Conservation (phyloP, 768 basidiomycete genomes). For the Rubroboletus pulcherrimus region DNA sequence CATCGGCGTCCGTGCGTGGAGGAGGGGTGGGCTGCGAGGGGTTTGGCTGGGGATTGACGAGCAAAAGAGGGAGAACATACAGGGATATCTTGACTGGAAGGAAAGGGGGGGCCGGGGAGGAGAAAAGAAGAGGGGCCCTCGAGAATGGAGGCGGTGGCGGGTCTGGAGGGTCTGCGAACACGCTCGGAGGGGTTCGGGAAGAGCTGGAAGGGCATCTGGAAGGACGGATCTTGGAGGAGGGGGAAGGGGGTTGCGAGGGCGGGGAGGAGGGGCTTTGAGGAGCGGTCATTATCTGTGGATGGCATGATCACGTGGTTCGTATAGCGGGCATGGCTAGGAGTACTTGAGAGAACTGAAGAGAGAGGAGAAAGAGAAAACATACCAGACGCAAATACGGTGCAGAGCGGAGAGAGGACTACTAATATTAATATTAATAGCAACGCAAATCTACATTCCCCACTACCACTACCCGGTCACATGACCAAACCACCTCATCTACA, state of each 20-base stretch:
- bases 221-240: conserved; percentile 20
- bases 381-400: not conserved
- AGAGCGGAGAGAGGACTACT: too few relatives aligned
- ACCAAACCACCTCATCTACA: conserved; percentile 11
- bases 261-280: conserved; percentile 9
- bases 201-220: conserved; percentile 35
- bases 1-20: conserved; percentile 6
- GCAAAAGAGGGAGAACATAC: conserved; percentile 4
- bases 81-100: conserved; percentile 2
- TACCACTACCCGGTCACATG: conserved; percentile 27
- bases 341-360: not conserved
- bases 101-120: conserved; percentile 35
- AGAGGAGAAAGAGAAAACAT: not conserved
- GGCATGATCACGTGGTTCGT: conserved; percentile 28
- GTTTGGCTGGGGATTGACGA: not conserved
- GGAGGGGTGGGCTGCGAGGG: conserved; percentile 3
- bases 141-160: conserved; percentile 42
- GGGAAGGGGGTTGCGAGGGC: conserved; percentile 23
- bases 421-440: not conserved
- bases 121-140: conserved; percentile 39
- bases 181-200: conserved; percentile 28
- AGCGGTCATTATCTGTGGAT: conserved; percentile 21
- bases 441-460: conserved; percentile 11
- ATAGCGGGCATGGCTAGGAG: not conserved
- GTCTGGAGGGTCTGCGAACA: conserved; percentile 31